Conservation (phyloP, 2,329 filamentous ascomycete species). For the Penicillium expansum region DNA sequence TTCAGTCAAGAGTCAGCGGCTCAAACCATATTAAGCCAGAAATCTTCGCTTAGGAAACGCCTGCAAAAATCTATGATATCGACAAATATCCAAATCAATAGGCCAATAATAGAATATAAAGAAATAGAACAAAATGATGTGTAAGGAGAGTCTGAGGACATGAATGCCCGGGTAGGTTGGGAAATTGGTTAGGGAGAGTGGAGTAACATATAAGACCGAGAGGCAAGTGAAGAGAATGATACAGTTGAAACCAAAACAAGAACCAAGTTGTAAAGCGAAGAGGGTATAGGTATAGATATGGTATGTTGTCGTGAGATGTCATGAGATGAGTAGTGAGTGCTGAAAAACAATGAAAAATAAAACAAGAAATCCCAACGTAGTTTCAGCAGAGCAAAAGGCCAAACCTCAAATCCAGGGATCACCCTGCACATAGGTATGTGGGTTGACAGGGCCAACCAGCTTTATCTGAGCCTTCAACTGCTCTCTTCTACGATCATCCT, state of each 20-base stretch:
- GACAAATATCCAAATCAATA: neutral
- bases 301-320: constrained; percentile 3
- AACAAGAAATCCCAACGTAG: neutral
- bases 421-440: constrained; percentile 23
- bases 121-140: neutral
- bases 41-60: neutral
- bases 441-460: constrained; percentile 39
- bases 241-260: neutral
- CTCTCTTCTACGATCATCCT: constrained; percentile 37
- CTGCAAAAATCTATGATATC: neutral
- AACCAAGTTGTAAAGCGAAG: neutral
- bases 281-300: constrained; percentile 5
- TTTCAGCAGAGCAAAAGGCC: neutral
- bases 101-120: neutral
- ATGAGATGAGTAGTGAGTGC: neutral
- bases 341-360: neutral
- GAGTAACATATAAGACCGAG: neutral
- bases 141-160: neutral
- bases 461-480: constrained; percentile 43
- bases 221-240: neutral
- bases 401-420: constrained; percentile 33
- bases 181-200: neutral
- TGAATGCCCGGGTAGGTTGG: neutral
- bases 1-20: neutral
- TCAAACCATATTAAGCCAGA: neutral